Percentiles rank a stretch among this genome's conserved stretches.
Evolutionary conservation across 495 filamentous ascomycete genomes (phyloP).

Genomic region (Collariella sp.): DNA sequence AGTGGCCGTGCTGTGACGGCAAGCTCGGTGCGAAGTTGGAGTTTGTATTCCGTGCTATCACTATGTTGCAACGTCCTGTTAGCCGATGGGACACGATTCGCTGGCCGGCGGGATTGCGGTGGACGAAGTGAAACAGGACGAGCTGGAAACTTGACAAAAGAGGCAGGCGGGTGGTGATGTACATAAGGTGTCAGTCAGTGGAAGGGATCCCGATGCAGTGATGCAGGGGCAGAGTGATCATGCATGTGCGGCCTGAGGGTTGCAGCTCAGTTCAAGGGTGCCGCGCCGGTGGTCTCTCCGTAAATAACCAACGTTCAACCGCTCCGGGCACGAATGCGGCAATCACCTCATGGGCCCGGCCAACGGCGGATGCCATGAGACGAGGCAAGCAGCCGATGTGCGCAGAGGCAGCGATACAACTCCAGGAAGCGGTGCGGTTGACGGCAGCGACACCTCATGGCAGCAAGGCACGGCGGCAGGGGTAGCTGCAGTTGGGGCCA

Average conservation of each 20-base stretch:
- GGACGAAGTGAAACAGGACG: slow-evolving; percentile 15
- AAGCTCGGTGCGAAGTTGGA: too few species aligned
- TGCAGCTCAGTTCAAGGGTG: not conserved
- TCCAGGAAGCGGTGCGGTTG: not conserved
- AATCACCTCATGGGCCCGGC: not conserved
- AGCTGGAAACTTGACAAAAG: slow-evolving; percentile 7
- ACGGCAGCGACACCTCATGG: not conserved
- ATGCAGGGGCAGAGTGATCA: not conserved
- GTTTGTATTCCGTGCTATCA: too few species aligned
- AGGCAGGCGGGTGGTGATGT: not conserved
- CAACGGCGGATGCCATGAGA: not conserved
- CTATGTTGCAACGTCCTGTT: slow-evolving; percentile 3
- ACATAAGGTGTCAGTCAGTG: not conserved
- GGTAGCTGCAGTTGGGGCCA: not conserved
- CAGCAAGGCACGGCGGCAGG: not conserved
- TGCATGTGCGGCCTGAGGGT: not conserved
- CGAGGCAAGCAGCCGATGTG: not conserved
- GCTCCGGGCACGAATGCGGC: not conserved
- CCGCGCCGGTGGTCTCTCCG: too few species aligned
- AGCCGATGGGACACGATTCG: slow-evolving; percentile 7
- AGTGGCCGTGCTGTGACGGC: too few species aligned
- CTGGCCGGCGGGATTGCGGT: slow-evolving; percentile 6
- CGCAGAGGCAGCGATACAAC: not conserved
- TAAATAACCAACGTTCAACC: not conserved
- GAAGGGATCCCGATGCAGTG: not conserved